Evolutionary conservation across 176 grass and related monocot species (phyloP), one percentile per base, ranked within the genome.

Genomic region (Phoenix roebelenii): DNA sequence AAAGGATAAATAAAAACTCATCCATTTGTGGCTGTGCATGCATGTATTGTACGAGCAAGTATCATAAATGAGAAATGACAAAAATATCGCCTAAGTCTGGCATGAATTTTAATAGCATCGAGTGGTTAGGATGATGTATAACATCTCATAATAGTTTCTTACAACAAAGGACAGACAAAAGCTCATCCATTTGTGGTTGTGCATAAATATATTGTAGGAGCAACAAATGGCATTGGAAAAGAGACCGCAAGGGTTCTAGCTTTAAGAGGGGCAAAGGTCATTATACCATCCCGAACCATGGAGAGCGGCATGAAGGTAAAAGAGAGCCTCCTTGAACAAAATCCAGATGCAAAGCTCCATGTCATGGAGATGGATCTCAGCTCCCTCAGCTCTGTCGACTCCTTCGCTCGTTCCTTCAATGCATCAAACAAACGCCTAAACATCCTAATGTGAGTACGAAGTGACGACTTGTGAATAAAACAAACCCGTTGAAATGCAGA

Each of bases 311-410:
- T 71, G 23, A 82, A 79, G 83, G 77, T 79, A 49, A 89, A 87
- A 58, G 80, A 95, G 58, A 84, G 80, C 52, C 74, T 95, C 14
- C 74, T 72, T 2, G 77, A 87, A 12, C 67, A 95, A 61, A 55
- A 87, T 24, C 86, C 82, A 0, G 48, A 25, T 26, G 72, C 77
- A 1, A 79, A 79, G 7, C 69, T 90, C 19, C 74, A 90, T 4
- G 83, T 95, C 69, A 80, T 95, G 90, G 86, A 95, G 74, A 79
- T 95, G 79, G 90, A 90, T 55, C 61, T 86, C 51, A 82, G 77
- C 61, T 95, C 83, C 24, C 86, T 95, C 5, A 69, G 76, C 49
- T 90, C 90, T 0, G 80, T 95, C 59, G 55, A 64, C 20, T 64
- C 67, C 10, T 95, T 95, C 25, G 80, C 57, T 0, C 69, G 25